Percentiles rank a stretch among this genome's conserved stretches.
phyloP scores from a whole-genome alignment of 495 filamentous ascomycete genomes.

The Arthonia radiata region DNA sequence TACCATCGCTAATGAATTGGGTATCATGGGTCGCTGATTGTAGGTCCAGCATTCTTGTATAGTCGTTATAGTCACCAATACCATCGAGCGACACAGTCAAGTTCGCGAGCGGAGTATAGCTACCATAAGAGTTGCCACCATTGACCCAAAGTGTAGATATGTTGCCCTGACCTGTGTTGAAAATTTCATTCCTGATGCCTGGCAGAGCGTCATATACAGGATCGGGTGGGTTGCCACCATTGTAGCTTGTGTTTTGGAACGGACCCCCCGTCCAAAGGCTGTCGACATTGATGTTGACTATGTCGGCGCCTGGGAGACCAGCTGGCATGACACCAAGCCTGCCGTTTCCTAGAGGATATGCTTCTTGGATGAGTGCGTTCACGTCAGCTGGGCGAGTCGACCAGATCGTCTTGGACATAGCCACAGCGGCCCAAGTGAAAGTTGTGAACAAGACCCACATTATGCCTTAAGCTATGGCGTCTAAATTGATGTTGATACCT shows the following conservation, averaged over 20 bases:
- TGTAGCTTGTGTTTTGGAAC: conserved; percentile 16
- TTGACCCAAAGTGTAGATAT: conserved; percentile 17
- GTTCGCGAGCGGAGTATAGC: conserved; percentile 20
- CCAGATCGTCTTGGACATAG: too few relatives aligned
- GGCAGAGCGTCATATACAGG: conserved; percentile 15
- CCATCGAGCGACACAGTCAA: conserved; percentile 16
- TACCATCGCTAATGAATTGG: conserved; percentile 9
- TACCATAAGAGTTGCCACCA: conserved; percentile 18
- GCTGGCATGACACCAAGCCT: conserved; percentile 17
- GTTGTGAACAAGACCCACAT: too few relatives aligned
- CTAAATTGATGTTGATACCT: too few relatives aligned
- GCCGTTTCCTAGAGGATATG: conserved; percentile 17
- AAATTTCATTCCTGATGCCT: conserved; percentile 20
- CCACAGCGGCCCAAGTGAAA: too few relatives aligned
- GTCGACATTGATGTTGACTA: conserved; percentile 20
- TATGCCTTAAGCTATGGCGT: too few relatives aligned
- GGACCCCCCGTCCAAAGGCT: conserved; percentile 22
- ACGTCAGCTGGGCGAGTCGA: too few relatives aligned
- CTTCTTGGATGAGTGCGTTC: conserved; percentile 11
- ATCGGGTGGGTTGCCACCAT: conserved; percentile 20
- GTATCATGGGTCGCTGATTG: conserved; percentile 16
- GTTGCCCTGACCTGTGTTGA: conserved; percentile 21
- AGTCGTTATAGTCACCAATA: conserved; percentile 9
- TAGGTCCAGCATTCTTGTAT: conserved; percentile 19
- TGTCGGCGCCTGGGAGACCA: conserved; percentile 14